Evolutionary conservation across 176 grass and related monocot species (phyloP).

Genomic region (Oryza australiensis): DNA sequence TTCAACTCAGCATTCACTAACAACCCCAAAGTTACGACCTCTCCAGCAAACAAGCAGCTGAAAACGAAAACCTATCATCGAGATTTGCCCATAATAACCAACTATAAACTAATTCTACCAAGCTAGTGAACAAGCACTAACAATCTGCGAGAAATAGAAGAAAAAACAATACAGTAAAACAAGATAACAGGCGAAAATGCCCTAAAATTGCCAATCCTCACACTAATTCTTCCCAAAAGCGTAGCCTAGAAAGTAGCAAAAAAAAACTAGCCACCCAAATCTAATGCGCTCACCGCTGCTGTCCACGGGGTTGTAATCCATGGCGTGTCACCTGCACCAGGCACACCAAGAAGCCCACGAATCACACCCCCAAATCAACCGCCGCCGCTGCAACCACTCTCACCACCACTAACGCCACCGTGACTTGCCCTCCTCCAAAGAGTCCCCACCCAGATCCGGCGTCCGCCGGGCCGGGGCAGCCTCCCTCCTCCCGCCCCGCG

Average conservation of each 20-base stretch:
- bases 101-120: not conserved
- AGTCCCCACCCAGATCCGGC: not conserved
- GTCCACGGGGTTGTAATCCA: slow-evolving; percentile 50
- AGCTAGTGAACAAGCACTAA: not conserved
- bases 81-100: not conserved
- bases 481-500: not conserved
- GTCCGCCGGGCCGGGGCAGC: not conserved
- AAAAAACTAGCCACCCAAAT: not conserved
- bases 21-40: not conserved
- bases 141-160: not conserved
- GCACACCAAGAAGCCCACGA: not conserved
- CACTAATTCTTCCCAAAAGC: not conserved
- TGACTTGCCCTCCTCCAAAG: not conserved
- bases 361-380: not conserved
- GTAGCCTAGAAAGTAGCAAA: not conserved
- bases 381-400: not conserved
- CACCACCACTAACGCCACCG: not conserved
- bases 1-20: not conserved
- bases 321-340: not conserved
- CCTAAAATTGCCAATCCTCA: not conserved
- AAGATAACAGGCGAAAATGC: not conserved
- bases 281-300: slow-evolving; percentile 58
- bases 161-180: not conserved
- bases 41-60: not conserved
- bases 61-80: not conserved